Conservation (phyloP, 1,284 basidiomycete species). For the Sanghuangporus weigelae region DNA sequence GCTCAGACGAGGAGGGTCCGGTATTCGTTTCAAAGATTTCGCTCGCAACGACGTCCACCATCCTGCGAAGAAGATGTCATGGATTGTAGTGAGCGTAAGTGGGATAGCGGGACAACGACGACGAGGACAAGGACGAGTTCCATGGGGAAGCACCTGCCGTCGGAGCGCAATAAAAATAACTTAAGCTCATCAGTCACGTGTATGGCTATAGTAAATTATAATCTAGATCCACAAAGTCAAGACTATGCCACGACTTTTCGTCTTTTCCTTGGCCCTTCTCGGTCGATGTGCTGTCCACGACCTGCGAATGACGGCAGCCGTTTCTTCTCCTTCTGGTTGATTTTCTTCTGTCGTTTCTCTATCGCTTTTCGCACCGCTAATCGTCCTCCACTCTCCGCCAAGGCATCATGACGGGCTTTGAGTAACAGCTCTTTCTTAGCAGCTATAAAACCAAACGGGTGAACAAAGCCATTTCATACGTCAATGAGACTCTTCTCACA, state of each 20-base stretch:
- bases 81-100: not conserved
- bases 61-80: not conserved
- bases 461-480: not conserved
- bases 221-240: not conserved
- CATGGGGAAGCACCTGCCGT: not conserved
- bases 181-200: not conserved
- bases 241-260: not conserved
- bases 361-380: conserved; percentile 82
- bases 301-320: conserved; percentile 52
- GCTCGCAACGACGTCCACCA: conserved; percentile 1
- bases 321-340: conserved; percentile 86
- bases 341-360: conserved; percentile 85
- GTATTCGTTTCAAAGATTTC: not conserved
- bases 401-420: conserved; percentile 71
- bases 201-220: not conserved
- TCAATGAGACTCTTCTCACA: conserved; percentile 29
- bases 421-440: conserved; percentile 72
- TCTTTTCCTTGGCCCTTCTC: conserved; percentile 15
- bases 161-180: not conserved
- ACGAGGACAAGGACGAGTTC: not conserved
- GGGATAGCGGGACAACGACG: not conserved
- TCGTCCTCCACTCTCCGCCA: conserved; percentile 70
- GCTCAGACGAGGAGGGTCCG: not conserved
- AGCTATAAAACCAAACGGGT: conserved; percentile 38
- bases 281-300: conserved; percentile 10